phyloP scores from a whole-genome alignment of 257 asterid genomes.

The Solanum medicagineum region DNA sequence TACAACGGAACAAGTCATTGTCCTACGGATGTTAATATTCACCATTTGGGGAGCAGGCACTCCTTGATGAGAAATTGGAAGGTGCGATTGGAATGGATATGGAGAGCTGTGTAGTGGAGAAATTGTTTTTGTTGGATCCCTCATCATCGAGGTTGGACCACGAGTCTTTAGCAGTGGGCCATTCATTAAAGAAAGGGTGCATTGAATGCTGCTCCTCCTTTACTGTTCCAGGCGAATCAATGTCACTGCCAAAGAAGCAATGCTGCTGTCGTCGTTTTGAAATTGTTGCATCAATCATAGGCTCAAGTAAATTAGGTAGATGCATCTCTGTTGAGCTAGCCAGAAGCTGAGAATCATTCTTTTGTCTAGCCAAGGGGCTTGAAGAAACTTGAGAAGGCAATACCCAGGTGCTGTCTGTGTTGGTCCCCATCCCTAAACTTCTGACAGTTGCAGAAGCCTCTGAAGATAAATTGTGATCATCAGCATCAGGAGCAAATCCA shows the following conservation, averaged over 20 bases:
- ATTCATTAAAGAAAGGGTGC: conserved; percentile 80
- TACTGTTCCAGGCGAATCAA: conserved; percentile 27
- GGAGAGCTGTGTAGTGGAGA: conserved; percentile 74
- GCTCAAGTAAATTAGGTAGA: conserved; percentile 31
- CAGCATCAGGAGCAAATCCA: conserved; percentile 38
- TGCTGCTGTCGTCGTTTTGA: conserved; percentile 59
- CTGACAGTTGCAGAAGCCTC: conserved; percentile 49
- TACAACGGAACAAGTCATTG: background rate
- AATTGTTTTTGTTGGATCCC: conserved; percentile 40
- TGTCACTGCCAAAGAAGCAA: conserved; percentile 53
- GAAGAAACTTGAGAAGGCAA: conserved; percentile 58
- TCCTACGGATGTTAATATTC: conserved; percentile 10
- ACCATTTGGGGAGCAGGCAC: conserved; percentile 52
- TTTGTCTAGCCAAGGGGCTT: conserved; percentile 34
- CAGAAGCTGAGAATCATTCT: conserved; percentile 34
- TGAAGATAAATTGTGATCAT: conserved; percentile 38
- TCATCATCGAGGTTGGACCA: conserved; percentile 67
- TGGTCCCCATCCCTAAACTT: conserved; percentile 46
- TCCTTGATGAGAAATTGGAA: conserved; percentile 46
- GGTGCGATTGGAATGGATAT: conserved; percentile 64
- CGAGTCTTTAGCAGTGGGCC: conserved; percentile 73
- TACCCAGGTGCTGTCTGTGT: conserved; percentile 45
- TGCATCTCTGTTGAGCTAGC: conserved; percentile 37
- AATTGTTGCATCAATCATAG: conserved; percentile 25
- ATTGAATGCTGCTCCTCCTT: conserved; percentile 68